Evolutionary conservation across 2,329 filamentous ascomycete genomes (phyloP).

Genomic region (Lasiodiplodia hormozganensis): DNA sequence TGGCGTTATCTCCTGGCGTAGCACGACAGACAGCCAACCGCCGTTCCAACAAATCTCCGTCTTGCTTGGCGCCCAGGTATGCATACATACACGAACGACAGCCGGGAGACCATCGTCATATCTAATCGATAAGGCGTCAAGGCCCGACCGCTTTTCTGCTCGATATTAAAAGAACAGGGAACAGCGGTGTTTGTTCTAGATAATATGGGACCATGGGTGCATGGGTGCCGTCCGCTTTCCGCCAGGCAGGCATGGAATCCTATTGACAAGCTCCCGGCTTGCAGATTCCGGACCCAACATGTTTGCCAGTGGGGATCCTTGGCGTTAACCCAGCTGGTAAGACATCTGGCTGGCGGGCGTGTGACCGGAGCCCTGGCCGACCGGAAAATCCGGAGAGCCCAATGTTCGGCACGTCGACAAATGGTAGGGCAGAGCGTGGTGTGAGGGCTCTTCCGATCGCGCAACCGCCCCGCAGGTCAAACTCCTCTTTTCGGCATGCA

Average conservation of each 20-base stretch:
- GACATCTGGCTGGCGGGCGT: background rate
- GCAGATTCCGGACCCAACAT: background rate
- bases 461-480: constrained; percentile 2
- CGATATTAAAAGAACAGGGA: constrained; percentile 6
- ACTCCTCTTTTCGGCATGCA: constrained; percentile 10
- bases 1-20: background rate
- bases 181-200: background rate
- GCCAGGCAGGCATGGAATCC: background rate
- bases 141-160: background rate
- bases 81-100: background rate
- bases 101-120: background rate
- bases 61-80: constrained; percentile 13
- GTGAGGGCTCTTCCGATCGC: constrained; percentile 7
- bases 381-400: constrained; percentile 1
- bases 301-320: constrained; percentile 6
- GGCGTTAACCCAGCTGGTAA: background rate
- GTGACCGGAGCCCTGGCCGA: background rate
- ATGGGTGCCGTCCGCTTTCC: background rate
- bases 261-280: constrained; percentile 2
- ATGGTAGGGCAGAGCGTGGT: constrained; percentile 10
- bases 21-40: background rate
- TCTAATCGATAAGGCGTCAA: constrained; percentile 18
- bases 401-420: constrained; percentile 11
- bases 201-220: constrained; percentile 1
- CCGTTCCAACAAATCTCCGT: constrained; percentile 5